Evolutionary conservation across 768 basidiomycete genomes (phyloP), one percentile per base, ranked within the genome.

Genomic region (Hypholoma fasciculare): DNA sequence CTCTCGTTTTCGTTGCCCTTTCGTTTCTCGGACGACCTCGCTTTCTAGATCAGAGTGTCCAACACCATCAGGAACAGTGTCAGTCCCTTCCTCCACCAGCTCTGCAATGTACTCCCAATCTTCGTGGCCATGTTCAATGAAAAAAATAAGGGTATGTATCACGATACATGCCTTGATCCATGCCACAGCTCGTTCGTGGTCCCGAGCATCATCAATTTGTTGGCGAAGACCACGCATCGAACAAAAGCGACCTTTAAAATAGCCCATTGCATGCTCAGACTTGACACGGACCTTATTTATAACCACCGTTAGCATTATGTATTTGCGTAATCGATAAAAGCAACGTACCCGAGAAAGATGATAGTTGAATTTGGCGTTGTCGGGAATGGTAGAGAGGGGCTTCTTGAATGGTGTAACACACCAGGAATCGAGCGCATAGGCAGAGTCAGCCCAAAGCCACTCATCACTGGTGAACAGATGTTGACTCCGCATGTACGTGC

Each of bases 331-430:
- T n/a, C 26, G 27, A 47, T 34, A 14, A 19, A 57, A 20, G 16
- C 52, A 8, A 49, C 62, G n/a, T 58, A 67, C 67, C 3, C 36
- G 34, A 0, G 69, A 72, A 2, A 72, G 14, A 47, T 60, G 59
- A 56, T 65, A 69, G 54, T 71, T 69, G 49, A 68, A 71, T 17
- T n/a, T 61, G 38, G 56, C 59, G 48, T 71, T 71, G 26, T 71
- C 64, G 0, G 59, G 57, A 14, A 59, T 36, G 23, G 62, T 46
- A 2, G 65, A 63, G 3, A 58, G 57, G 4, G 71, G 70, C 56
- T 68, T 66, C 52, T 73, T 75, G 58, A 70, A 71, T 11, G 72
- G 71, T 1, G 72, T 62, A 3, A 63, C 49, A 52, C 59, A 61
- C 61, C 64, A 63, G 0, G 40, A 36, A 16, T 70, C 63, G 16